These are phyloP conservation scores for Aegilops tauschii DNA, from an alignment of 176 grass and related monocot species.

Conservation along the genomic window DNA sequence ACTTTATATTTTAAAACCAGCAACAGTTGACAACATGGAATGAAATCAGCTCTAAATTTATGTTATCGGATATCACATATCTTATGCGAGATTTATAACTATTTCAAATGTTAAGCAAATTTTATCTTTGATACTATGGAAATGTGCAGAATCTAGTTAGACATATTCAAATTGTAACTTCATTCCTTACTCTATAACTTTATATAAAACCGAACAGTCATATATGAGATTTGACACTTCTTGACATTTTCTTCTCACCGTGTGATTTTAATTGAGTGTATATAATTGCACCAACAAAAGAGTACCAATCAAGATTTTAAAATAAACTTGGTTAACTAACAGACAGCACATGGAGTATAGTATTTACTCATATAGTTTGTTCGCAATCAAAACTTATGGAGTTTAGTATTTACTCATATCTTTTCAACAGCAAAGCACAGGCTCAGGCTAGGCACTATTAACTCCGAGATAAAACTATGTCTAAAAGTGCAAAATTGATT, in stretches of 20 bases:
- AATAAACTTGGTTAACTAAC: not conserved
- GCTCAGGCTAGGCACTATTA: not conserved
- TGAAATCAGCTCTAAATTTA: not conserved
- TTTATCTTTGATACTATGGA: not conserved
- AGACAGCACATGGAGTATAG: not conserved
- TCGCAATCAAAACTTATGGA: not conserved
- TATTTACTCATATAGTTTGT: not conserved
- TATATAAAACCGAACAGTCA: not conserved
- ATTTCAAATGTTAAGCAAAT: not conserved
- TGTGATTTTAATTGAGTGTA: not conserved
- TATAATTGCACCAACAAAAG: not conserved
- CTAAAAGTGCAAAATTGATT: not conserved
- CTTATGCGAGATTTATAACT: not conserved
- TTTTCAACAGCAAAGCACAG: not conserved
- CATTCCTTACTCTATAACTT: not conserved
- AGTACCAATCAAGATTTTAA: not conserved
- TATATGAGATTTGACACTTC: not conserved
- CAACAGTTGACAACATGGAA: not conserved
- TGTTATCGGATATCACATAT: not conserved
- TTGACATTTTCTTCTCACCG: not conserved
- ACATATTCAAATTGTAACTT: not conserved
- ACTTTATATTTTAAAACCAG: not conserved
- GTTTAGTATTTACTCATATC: not conserved
- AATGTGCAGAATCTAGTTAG: not conserved
- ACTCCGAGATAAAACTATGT: not conserved